Evolutionary conservation across 768 basidiomycete species (phyloP).

Genomic region (Crassisporium funariophilum): DNA sequence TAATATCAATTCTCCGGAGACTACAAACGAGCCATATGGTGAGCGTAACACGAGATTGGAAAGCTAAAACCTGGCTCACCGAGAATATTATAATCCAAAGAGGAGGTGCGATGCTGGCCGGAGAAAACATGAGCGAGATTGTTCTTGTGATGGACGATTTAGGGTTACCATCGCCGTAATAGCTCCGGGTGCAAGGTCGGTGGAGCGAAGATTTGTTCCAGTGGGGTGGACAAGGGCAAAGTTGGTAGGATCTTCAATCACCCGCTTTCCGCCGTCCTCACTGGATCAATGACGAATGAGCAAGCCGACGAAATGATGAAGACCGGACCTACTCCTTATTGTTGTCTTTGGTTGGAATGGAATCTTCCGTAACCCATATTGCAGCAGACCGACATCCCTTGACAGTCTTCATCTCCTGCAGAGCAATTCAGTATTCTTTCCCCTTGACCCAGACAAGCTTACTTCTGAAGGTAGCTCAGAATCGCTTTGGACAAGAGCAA

Average conservation of each 20-base stretch:
- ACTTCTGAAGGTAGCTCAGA: conserved; percentile 31
- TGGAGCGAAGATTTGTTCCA: conserved; percentile 52
- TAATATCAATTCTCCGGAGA: conserved; percentile 56
- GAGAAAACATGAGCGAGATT: neutral
- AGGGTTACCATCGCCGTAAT: conserved; percentile 48
- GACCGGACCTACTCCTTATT: conserved; percentile 39
- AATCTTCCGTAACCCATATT: conserved; percentile 53
- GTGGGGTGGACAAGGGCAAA: conserved; percentile 44
- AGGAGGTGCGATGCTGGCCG: conserved; percentile 49
- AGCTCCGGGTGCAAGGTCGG: conserved; percentile 56
- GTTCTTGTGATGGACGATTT: neutral
- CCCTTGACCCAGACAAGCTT: neutral
- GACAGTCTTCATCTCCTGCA: conserved; percentile 36
- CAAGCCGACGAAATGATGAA: neutral
- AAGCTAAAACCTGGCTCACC: conserved; percentile 39
- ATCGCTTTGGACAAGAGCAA: conserved; percentile 43
- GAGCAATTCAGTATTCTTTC: neutral
- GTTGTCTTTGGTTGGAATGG: conserved; percentile 56
- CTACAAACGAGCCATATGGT: conserved; percentile 30
- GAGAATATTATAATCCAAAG: conserved; percentile 64
- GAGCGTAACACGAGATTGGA: conserved; percentile 1
- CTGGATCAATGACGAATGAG: conserved; percentile 29
- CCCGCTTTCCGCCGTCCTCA: conserved; percentile 51
- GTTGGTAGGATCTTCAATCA: conserved; percentile 38
- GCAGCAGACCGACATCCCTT: conserved; percentile 36